Percentiles rank a stretch among this genome's conserved stretches.
These are phyloP conservation scores for Pterulicium gracile DNA, from an alignment of 1,284 basidiomycete species.

Conservation along the genomic window DNA sequence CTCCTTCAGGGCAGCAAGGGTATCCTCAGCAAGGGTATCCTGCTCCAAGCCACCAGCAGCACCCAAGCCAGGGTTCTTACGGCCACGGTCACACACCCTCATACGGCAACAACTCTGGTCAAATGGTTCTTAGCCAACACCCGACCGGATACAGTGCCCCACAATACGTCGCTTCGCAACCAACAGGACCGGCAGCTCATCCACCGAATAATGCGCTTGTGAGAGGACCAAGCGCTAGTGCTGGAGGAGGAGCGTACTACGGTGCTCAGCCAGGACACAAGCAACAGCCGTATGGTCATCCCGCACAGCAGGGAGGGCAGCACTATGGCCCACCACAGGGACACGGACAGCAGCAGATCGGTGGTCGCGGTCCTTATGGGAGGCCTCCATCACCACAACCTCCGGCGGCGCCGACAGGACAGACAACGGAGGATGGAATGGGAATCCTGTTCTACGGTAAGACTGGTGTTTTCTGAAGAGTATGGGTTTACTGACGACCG, in stretches of 20 bases:
- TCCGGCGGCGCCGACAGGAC: constrained; percentile 43
- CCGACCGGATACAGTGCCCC: constrained; percentile 13
- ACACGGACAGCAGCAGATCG: constrained; percentile 17
- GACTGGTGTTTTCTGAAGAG: constrained; percentile 11
- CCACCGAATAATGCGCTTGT: constrained; percentile 6
- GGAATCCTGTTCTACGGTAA: constrained; percentile 78
- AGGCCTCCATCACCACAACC: constrained; percentile 29
- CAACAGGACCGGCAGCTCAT: too few relatives aligned
- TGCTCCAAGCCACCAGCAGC: neutral
- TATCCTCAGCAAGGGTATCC: constrained; percentile 5
- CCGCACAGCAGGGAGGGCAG: neutral
- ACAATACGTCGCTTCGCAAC: too few relatives aligned
- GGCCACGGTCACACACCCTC: constrained; percentile 15
- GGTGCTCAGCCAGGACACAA: too few relatives aligned
- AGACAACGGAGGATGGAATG: constrained; percentile 69
- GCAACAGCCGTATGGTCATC: constrained; percentile 16
- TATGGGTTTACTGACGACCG: neutral
- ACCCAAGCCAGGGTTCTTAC: neutral
- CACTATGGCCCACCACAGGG: constrained; percentile 7
- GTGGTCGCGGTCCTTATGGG: constrained; percentile 18
- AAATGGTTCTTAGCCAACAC: constrained; percentile 13
- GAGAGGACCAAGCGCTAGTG: neutral
- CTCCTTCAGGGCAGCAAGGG: constrained; percentile 3
- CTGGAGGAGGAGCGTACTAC: too few relatives aligned
- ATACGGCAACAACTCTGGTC: constrained; percentile 14